Evolutionary conservation across 805 yeast species (phyloP), one percentile per base, ranked within the genome.

Genomic region (Ogataea kodamae): DNA sequence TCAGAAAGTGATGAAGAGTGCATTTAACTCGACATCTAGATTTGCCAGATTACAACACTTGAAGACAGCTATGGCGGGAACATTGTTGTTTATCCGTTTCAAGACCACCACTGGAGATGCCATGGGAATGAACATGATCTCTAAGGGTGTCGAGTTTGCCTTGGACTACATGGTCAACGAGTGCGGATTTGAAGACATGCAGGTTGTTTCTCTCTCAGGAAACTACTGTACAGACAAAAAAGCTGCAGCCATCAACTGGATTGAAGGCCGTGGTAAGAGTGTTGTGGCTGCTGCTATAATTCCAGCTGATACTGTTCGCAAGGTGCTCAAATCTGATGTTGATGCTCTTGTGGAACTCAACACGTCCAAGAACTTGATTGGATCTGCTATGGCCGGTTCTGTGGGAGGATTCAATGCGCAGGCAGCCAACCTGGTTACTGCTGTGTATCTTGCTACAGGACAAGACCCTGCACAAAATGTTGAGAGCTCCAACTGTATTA

Each of bases 391-490:
- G 92, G 97, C 99, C 16, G 99, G 99, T 23, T 77, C 95, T 12
- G 74, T 92, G 48, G 99, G 99, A 57, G 99, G 99, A 1, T 89
- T 85, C 66, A 92, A 92, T 57, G 98, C 98, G 0, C 99, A 92
- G 51, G 97, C 98, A 34, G 94, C 98, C 29, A 92, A 92, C 60
- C 65, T 92, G 48, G 90, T 92, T 21, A 94, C 98, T 21, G 97
- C 98, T 8, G 81, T 92, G 16, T 92, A 65, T 59, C 66, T 92
- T 45, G 99, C 99, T 4, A 76, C 95, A 39, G 99, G 99, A 38
- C 99, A 92, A 68, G 99, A 92, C 64, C 98, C 99, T n/a, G 98
- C 98, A 2, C 98, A 92, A 67, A 92, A 92, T 55, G 97, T 92
- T 33, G 99, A 90, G 67, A 81, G 94, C 41, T 87, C 97, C 19